Conservation (phyloP, 805 yeast genomes). For the Teunomyces panamensis region DNA sequence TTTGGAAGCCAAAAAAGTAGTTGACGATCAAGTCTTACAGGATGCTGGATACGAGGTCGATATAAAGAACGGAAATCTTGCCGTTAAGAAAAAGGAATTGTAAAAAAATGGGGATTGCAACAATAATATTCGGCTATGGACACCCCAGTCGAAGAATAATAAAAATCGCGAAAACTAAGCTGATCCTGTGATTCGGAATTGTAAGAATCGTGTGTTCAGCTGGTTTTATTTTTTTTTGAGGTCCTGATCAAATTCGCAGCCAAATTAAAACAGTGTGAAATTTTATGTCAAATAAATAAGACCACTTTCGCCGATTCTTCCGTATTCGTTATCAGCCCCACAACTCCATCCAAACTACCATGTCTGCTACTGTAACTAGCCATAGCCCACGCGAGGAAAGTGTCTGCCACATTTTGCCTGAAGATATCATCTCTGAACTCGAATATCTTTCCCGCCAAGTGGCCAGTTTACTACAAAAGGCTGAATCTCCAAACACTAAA, state of each 20-base stretch:
- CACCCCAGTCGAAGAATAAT: too few relatives aligned
- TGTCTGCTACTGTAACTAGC: not conserved
- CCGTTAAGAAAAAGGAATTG: slow-evolving; percentile 36
- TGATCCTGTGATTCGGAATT: not conserved
- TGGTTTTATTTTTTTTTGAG: slow-evolving; percentile 6
- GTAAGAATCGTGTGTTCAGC: not conserved
- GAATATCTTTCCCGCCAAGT: slow-evolving; percentile 3
- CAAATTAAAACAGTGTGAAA: not conserved
- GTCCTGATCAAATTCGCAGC: slow-evolving; percentile 2
- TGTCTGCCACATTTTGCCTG: not conserved
- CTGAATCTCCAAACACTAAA: not conserved
- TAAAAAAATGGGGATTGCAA: not conserved
- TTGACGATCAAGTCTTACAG: slow-evolving; percentile 50
- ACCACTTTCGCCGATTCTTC: slow-evolving; percentile 3
- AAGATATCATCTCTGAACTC: slow-evolving; percentile 2
- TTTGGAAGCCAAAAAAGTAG: slow-evolving; percentile 71
- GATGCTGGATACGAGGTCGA: slow-evolving; percentile 79
- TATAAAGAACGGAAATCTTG: slow-evolving; percentile 67
- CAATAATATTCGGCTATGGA: not conserved
- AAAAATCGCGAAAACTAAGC: not conserved
- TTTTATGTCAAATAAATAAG: slow-evolving; percentile 1
- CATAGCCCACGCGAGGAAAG: not conserved
- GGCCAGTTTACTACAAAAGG: not conserved
- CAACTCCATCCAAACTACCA: not conserved
- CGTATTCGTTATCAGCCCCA: not conserved